These are phyloP conservation scores for Mortierella sp. DNA, from an alignment of 371 early-diverging fungal genomes.

Conservation along the genomic window DNA sequence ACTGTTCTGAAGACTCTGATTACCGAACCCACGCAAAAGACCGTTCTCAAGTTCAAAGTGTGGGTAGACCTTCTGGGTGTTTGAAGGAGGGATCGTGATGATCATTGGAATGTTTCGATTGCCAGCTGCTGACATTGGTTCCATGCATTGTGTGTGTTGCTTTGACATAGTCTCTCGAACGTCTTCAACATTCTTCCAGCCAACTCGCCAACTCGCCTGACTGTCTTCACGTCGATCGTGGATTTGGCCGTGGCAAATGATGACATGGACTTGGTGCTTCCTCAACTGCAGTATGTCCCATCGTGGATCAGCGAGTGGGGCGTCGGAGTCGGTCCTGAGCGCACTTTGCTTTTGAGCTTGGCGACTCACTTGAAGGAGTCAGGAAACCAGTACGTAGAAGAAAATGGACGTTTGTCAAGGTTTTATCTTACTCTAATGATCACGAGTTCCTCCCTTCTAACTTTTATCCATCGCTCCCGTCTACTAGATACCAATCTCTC, in stretches of 20 bases:
- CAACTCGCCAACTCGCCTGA: conserved; percentile 72
- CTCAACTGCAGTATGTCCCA: conserved; percentile 74
- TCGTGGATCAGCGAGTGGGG: conserved; percentile 84
- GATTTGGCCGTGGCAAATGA: conserved; percentile 77
- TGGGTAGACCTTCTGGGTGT: conserved; percentile 3
- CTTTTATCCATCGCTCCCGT: background rate
- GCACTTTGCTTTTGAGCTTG: conserved; percentile 71
- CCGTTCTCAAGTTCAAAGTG: conserved; percentile 55
- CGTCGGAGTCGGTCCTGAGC: conserved; percentile 63
- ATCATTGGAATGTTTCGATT: conserved; percentile 3
- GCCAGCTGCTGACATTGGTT: background rate
- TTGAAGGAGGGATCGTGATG: background rate
- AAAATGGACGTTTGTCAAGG: no score
- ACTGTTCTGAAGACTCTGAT: conserved; percentile 28
- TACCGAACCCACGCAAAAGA: conserved; percentile 50
- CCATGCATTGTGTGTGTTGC: background rate
- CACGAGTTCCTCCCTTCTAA: no score
- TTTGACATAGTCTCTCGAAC: conserved; percentile 74
- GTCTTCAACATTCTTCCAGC: conserved; percentile 81
- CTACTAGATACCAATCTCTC: conserved; percentile 14
- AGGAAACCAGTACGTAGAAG: conserved; percentile 67
- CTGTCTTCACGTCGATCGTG: conserved; percentile 80
- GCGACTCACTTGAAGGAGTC: conserved; percentile 72
- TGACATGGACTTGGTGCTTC: conserved; percentile 75
- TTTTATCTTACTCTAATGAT: no score